phyloP scores from a whole-genome alignment of 1,284 basidiomycete species.

The Ceratobasidium sp. region DNA sequence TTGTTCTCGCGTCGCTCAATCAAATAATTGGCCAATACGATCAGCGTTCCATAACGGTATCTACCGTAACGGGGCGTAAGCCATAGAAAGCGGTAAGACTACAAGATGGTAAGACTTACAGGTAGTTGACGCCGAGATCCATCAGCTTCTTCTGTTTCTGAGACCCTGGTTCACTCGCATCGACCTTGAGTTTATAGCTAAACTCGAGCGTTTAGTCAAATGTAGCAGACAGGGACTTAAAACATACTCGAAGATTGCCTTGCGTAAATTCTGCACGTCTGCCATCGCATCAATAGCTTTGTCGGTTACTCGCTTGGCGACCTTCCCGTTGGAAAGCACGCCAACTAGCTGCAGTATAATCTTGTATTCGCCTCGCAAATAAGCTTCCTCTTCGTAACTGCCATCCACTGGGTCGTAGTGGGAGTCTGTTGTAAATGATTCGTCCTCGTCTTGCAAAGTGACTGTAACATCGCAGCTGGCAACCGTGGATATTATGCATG shows the following conservation, averaged over 20 bases:
- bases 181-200: slow-evolving; percentile 92
- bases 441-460: slow-evolving; percentile 56
- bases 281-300: slow-evolving; percentile 87
- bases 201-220: slow-evolving; percentile 25
- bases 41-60: slow-evolving; percentile 90
- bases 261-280: slow-evolving; percentile 93
- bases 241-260: slow-evolving; percentile 87
- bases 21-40: slow-evolving; percentile 96
- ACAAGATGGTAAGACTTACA: slow-evolving; percentile 63
- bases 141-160: slow-evolving; percentile 80
- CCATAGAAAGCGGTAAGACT: background rate
- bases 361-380: slow-evolving; percentile 94
- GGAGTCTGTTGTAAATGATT: slow-evolving; percentile 55
- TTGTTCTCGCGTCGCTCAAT: slow-evolving; percentile 70
- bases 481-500: slow-evolving; percentile 87
- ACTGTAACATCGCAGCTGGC: slow-evolving; percentile 67
- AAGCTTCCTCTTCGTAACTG: slow-evolving; percentile 85
- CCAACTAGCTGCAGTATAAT: slow-evolving; percentile 94
- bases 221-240: background rate
- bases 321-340: slow-evolving; percentile 87
- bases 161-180: slow-evolving; percentile 83
- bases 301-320: slow-evolving; percentile 95
- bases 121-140: slow-evolving; percentile 84
- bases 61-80: slow-evolving; percentile 55
- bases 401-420: slow-evolving; percentile 79